A percentile compares a stretch with the other conserved stretches of the same genome.
Evolutionary conservation across 805 yeast species (phyloP).

Genomic region (Kuraishia cidri): DNA sequence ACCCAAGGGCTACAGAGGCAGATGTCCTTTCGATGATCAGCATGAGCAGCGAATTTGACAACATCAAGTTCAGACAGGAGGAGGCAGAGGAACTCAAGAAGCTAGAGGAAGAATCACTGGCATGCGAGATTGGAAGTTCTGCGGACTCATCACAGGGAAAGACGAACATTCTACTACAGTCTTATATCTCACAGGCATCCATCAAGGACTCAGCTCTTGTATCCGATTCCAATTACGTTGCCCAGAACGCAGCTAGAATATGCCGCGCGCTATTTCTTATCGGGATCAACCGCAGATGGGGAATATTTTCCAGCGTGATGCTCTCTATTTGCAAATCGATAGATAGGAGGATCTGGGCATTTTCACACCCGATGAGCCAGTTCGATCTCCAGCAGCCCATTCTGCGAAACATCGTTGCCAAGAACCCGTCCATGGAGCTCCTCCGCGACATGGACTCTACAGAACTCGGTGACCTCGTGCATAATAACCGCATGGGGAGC

Average conservation of each 20-base stretch:
- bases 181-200: conserved; percentile 69
- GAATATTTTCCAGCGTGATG: conserved; percentile 63
- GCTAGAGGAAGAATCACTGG: conserved; percentile 49
- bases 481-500: conserved; percentile 67
- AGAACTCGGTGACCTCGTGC: conserved; percentile 87
- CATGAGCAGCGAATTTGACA: conserved; percentile 90
- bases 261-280: conserved; percentile 84
- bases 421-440: conserved; percentile 60
- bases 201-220: conserved; percentile 73
- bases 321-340: conserved; percentile 80
- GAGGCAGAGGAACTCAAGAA: conserved; percentile 67
- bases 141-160: conserved; percentile 74
- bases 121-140: conserved; percentile 79
- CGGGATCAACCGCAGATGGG: conserved; percentile 90
- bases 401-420: conserved; percentile 49
- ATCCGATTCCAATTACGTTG: conserved; percentile 88
- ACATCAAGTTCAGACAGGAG: conserved; percentile 81
- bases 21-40: conserved; percentile 83
- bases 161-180: conserved; percentile 79
- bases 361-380: conserved; percentile 83
- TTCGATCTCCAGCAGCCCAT: conserved; percentile 72
- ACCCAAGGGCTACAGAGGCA: conserved; percentile 84
- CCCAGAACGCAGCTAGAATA: conserved; percentile 91
- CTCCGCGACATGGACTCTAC: conserved; percentile 62
- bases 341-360: conserved; percentile 81